Conservation (phyloP, 2,329 filamentous ascomycete genomes). For the Elsinoe fawcettii region DNA sequence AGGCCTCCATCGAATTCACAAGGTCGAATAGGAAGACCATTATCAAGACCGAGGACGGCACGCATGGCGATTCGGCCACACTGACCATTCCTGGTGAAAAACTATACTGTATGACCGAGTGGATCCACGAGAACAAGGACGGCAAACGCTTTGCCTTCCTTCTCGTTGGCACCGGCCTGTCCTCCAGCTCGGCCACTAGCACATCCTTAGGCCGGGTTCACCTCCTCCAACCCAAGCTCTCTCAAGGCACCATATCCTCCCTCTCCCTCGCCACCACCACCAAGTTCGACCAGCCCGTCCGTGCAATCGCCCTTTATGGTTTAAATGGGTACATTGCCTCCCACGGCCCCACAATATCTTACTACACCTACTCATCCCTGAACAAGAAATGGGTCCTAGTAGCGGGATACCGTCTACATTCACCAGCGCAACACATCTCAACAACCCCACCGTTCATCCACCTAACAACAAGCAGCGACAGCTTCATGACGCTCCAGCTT, state of each 20-base stretch:
- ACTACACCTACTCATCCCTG: slow-evolving; percentile 32
- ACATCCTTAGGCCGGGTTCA: slow-evolving; percentile 41
- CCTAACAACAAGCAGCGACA: slow-evolving; percentile 48
- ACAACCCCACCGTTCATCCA: slow-evolving; percentile 42
- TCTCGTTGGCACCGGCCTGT: slow-evolving; percentile 46
- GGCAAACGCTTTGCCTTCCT: slow-evolving; percentile 53
- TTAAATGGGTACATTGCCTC: slow-evolving; percentile 49
- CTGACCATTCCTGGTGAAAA: slow-evolving; percentile 40
- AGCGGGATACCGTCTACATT: slow-evolving; percentile 26
- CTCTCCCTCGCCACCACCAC: slow-evolving; percentile 40
- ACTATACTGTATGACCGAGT: slow-evolving; percentile 56
- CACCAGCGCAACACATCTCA: slow-evolving; percentile 43
- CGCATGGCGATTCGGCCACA: not conserved
- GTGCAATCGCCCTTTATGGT: slow-evolving; percentile 48
- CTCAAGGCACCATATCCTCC: slow-evolving; percentile 46
- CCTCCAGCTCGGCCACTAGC: not conserved
- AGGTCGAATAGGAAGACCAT: not conserved
- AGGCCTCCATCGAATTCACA: not conserved
- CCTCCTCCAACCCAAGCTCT: slow-evolving; percentile 26
- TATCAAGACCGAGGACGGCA: not conserved
- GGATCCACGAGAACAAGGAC: slow-evolving; percentile 42
- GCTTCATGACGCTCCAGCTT: slow-evolving; percentile 42
- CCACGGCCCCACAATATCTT: slow-evolving; percentile 35
- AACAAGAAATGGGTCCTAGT: slow-evolving; percentile 24
- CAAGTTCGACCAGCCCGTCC: slow-evolving; percentile 43